Evolutionary conservation across 1,284 basidiomycete species (phyloP), one percentile per base, ranked within the genome.

Genomic region (Apiotrichum siamense): DNA sequence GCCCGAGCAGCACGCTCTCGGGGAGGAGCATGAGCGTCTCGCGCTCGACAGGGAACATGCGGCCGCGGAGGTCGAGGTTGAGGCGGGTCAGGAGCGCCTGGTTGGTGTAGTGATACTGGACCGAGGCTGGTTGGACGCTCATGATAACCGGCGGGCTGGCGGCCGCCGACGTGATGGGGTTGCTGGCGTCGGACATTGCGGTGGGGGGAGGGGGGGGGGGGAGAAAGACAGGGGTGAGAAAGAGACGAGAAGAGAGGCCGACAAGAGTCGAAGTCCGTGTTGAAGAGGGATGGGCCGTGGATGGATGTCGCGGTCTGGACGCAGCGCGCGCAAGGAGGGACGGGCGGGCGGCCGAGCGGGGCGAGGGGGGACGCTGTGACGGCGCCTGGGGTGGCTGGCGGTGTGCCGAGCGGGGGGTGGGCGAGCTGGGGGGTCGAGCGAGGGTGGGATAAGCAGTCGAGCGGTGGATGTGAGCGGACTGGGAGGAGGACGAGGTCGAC

Each of bases 21-120:
- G 94, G 94, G 27, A 99, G 79, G 72, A 94, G 92, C 92, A 98
- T 97, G 72, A 99, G 87, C 27, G 88, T 92, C 76, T 97, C 94
- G 62, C 96, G 82, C 77, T 98, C 96, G 50, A 99, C 91, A 52
- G 88, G 85, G 77, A 97, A 96, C 61, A 91, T 84, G 61, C 79
- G 81, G 54, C 92, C 92, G 58, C 94, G 84, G 44, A 99, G 79
- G 75, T 97, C 94, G 62, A 99, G 84, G 51, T 88, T 83, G 60
- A 98, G 81, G 57, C 89, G 81, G 13, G 87, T 85, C 57, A 94
- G 79, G 33, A 92, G 80, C 75, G 88, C 86, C 15, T 58, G 64
- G 47, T 67, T 64, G 35, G 50, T 59, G 52, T 62, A 52, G 38
- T 49, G 86, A 27, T 43, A 43, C 33, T 15, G 10, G 13, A n/a